These are phyloP conservation scores for Oryza longistaminata DNA, from an alignment of 176 grass and related monocot species.

Conservation along the genomic window DNA sequence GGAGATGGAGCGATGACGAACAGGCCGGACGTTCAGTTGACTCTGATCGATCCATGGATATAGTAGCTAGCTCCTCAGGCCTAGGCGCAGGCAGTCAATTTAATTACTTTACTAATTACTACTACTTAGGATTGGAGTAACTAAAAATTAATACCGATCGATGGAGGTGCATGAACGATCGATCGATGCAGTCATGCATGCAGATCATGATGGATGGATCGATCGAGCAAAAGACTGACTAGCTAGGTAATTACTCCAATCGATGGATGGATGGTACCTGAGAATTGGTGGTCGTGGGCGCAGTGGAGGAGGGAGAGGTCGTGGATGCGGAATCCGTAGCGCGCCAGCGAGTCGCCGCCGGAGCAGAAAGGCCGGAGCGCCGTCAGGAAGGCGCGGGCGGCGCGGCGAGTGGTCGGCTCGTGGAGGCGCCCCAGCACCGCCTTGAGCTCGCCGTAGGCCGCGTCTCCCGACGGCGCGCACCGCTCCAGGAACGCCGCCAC, in stretches of 20 bases:
- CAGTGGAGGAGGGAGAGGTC: slow-evolving; percentile 33
- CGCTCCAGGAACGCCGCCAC: slow-evolving; percentile 39
- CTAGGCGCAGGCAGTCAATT: no score
- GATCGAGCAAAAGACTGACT: no score
- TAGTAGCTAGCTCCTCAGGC: no score
- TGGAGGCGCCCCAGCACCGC: slow-evolving; percentile 35
- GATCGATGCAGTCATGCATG: neutral
- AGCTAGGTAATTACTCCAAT: neutral
- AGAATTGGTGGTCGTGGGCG: neutral
- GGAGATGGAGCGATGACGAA: neutral
- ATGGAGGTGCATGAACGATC: no score
- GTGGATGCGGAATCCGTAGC: slow-evolving; percentile 38
- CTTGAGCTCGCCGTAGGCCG: slow-evolving; percentile 51
- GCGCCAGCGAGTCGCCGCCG: neutral
- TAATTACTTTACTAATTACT: no score
- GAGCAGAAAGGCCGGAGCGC: neutral
- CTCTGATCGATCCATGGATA: neutral
- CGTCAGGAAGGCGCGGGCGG: slow-evolving; percentile 39
- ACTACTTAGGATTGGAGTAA: no score
- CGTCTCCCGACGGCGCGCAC: slow-evolving; percentile 45
- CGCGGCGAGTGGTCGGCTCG: slow-evolving; percentile 34
- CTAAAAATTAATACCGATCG: no score
- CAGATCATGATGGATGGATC: neutral
- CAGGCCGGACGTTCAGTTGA: neutral
- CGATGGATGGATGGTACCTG: neutral